Evolutionary conservation across 108 stramenopile genomes (phyloP), one percentile per base, ranked within the genome.

Genomic region (Cylindrotheca closterium): DNA sequence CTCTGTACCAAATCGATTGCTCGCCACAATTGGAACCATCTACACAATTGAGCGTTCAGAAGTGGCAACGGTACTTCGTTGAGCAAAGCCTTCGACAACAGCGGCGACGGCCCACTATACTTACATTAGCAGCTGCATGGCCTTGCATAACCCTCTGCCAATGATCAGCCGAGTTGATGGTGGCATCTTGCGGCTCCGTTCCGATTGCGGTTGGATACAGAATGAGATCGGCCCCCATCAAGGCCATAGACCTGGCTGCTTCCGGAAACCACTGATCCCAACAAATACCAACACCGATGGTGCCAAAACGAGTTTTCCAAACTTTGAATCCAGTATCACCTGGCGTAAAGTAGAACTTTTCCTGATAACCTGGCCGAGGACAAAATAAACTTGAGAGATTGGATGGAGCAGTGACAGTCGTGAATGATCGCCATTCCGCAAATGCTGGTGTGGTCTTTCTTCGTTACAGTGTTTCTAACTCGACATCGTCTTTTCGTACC

Each of bases 201-300:
- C 87, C 87, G 63, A 88, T 88, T 19, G 87, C 83, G 1, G 87
- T 84, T n/a, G 87, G 87, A 54, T 88, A 88, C 21, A 88, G 48
- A 15, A 88, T 47, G 2, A 93, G 60, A 53, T 89, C 87, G 0
- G 88, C 88, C 4, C 91, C 91, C 58, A 71, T 57, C 51, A 93
- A 60, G 2, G 75, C 86, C 86, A 93, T 80, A 42, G 68, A 52
- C 19, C 91, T 31, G 1, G 88, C 88, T 2, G 79, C 62, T 67
- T 93, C 91, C 3, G 91, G 91, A 48, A 93, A 93, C 91, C 91
- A 93, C 58, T 93, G 91, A 66, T 93, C 91, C 88, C 88, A 90
- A 70, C 91, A 93, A 65, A 93, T 90, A 28, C 68, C 88, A 4
- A 93, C 81, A 4, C 91, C 91, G 5, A 93, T 72, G 26, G 27